These are phyloP conservation scores for Penicillium subrubescens DNA, from an alignment of 495 filamentous ascomycete genomes.

Conservation along the genomic window DNA sequence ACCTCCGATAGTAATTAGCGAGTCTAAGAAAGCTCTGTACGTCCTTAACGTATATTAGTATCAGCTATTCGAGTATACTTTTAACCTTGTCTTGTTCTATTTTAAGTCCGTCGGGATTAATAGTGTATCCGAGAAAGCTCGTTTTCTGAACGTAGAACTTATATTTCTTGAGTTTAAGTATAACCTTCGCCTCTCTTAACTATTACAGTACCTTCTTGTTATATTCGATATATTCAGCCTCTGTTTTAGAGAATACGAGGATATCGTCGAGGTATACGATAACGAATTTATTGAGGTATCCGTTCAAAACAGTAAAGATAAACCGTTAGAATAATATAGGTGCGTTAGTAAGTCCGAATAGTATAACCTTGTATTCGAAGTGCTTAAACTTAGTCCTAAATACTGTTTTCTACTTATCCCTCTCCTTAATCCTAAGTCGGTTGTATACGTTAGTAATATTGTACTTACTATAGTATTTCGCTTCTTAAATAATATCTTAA, in stretches of 20 bases:
- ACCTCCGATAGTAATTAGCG: too few species aligned
- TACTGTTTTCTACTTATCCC: too few species aligned
- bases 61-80: background rate
- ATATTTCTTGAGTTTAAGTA: slow-evolving; percentile 19
- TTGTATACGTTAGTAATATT: slow-evolving; percentile 25
- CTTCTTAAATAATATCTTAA: slow-evolving; percentile 17
- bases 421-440: too few species aligned
- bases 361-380: too few species aligned
- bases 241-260: background rate
- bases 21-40: background rate
- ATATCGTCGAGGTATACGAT: background rate
- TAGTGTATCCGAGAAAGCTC: background rate
- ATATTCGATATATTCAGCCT: background rate
- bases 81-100: background rate
- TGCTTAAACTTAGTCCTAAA: too few species aligned
- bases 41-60: background rate
- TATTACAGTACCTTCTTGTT: too few species aligned
- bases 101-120: background rate
- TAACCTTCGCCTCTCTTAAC: slow-evolving; percentile 5
- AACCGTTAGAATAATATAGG: too few species aligned
- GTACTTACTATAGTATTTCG: slow-evolving; percentile 28
- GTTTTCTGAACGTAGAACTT: background rate
- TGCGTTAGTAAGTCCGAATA: too few species aligned
- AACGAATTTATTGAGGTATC: background rate
- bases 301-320: background rate